Evolutionary conservation across 208 protist species (phyloP).

Genomic region (Wallacemonas collosoma): DNA sequence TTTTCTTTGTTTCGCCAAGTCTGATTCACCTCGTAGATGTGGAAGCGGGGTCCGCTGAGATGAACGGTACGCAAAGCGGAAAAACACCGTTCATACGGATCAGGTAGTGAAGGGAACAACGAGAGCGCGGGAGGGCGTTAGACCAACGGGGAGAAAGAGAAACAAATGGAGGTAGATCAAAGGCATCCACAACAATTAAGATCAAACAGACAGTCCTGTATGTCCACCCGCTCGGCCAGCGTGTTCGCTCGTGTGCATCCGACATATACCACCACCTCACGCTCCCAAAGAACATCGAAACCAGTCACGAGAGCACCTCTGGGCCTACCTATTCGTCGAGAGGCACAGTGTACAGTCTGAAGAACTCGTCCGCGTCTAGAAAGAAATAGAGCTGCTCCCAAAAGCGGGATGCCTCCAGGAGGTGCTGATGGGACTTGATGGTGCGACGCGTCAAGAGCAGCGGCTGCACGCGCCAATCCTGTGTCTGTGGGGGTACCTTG

Average conservation of each 20-base stretch:
- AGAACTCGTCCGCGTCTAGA: constrained; percentile 77
- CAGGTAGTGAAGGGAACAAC: too few species aligned
- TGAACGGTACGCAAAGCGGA: too few species aligned
- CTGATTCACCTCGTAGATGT: not conserved
- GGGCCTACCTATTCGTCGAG: constrained; percentile 27
- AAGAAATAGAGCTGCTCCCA: constrained; percentile 87
- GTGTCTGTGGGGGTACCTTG: constrained; percentile 64
- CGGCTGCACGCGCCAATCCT: constrained; percentile 81
- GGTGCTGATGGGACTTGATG: constrained; percentile 80
- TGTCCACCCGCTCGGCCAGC: too few species aligned
- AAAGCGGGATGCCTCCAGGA: constrained; percentile 70
- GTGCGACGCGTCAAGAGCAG: constrained; percentile 70
- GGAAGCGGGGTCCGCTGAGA: too few species aligned
- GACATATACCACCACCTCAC: too few species aligned
- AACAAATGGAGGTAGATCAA: constrained; percentile 17
- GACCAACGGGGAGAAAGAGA: constrained; percentile 2
- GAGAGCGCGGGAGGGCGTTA: too few species aligned
- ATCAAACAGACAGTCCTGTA: too few species aligned
- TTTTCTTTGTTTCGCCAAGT: constrained; percentile 2
- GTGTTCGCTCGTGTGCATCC: too few species aligned
- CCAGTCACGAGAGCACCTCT: not conserved
- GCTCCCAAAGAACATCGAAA: not conserved
- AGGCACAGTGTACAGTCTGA: constrained; percentile 70
- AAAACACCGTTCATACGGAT: too few species aligned
- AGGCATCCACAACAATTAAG: not conserved